Evolutionary conservation across 2,329 filamentous ascomycete species (phyloP), one percentile per base, ranked within the genome.

Genomic region (Colletotrichum cuscutae): DNA sequence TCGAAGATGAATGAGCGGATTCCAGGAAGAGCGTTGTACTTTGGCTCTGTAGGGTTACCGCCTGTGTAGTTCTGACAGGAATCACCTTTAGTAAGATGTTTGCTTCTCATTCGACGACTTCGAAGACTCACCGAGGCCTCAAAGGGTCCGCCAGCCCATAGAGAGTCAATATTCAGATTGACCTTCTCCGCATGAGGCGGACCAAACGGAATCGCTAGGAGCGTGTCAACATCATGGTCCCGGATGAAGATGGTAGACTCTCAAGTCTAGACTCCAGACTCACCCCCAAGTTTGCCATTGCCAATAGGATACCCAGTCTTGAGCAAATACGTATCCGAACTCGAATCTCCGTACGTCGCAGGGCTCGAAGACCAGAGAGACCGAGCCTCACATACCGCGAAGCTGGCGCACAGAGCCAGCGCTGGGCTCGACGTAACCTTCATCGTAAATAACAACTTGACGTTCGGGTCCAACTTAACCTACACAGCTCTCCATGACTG

Each of bases 71-170:
- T 81, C 79, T 83, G 61, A 7, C 9, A 19, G 3, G 1, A 8
- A 6, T 9, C 5, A 3, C 1, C 7, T 4, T 66, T 15, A 67
- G 65, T 7, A 6, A 24, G 19, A 15, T 62, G 22, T 19, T 13
- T 5, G 1, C 32, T 19, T 6, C 15, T 4, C 0, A 28, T 19
- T 56, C 1, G 13, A 19, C 7, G 26, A 22, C n/a, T 22, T 12
- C 4, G 1, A 0, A 15, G 19, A 73, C 79, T 75, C 75, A 84
- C 84, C 22, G 77, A 77, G 52, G 77, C 78, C 67, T 86, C 81
- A 68, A 88, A 89, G 0, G 86, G 86, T 0, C 87, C 87, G 3
- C 85, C 86, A 2, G 83, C 84, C 87, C 86, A 89, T 1, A 89
- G 75, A 2, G 81, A 85, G 69, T 89, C 87, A 22, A 86, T 75